Conservation (phyloP, 163 green algal genomes). For the Scenedesmus sp. region DNA sequence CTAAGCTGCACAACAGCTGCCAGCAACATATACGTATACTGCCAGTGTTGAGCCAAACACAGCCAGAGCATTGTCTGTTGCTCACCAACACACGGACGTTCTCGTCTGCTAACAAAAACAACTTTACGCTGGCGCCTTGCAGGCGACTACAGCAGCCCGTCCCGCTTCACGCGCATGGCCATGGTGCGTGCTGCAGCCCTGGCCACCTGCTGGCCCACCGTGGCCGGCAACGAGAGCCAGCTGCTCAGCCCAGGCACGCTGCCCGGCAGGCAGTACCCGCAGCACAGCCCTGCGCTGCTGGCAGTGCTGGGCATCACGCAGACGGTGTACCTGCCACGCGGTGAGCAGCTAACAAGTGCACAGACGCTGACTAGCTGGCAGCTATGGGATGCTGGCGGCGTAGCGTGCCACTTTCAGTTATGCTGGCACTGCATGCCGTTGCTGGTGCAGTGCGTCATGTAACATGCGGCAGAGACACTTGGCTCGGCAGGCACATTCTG, state of each 20-base stretch:
- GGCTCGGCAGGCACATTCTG: neutral
- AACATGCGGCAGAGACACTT: neutral
- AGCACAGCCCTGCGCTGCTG: constrained; percentile 1
- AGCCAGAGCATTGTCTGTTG: no score
- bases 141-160: neutral
- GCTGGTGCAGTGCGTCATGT: neutral
- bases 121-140: neutral
- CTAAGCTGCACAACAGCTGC: no score
- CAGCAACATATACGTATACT: no score
- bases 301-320: constrained; percentile 10
- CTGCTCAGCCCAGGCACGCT: constrained; percentile 2
- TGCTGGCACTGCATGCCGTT: neutral
- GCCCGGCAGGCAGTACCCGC: neutral
- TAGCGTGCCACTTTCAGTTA: neutral
- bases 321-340: constrained; percentile 8
- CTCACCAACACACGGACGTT: no score
- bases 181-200: neutral
- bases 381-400: neutral
- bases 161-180: neutral
- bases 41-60: no score
- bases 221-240: neutral
- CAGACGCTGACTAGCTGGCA: neutral
- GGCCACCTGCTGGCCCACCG: neutral
- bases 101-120: neutral
- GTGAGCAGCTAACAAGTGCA: neutral